Conservation (phyloP, 192 early-diverging fungal genomes). For the Jimgerdemannia lactiflua region DNA sequence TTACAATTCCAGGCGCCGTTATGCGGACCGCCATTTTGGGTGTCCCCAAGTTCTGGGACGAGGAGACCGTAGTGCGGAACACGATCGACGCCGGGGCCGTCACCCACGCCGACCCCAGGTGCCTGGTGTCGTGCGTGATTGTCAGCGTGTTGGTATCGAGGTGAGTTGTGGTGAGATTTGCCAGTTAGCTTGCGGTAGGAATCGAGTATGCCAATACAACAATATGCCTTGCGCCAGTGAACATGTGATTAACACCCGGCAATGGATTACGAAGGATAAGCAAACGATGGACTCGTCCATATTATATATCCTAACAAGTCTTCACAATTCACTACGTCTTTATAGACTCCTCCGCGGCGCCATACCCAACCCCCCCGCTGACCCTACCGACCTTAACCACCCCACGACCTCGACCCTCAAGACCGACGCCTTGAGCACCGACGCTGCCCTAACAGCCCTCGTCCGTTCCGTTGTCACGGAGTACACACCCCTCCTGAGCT, state of each 20-base stretch:
- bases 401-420: slow-evolving; percentile 7
- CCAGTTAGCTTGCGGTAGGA: too few relatives aligned
- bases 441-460: slow-evolving; percentile 15
- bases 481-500: slow-evolving; percentile 25
- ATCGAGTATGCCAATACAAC: too few relatives aligned
- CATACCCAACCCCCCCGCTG: neutral
- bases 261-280: too few relatives aligned
- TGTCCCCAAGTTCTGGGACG: slow-evolving; percentile 43
- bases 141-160: slow-evolving; percentile 33
- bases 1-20: slow-evolving; percentile 16
- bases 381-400: neutral
- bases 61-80: slow-evolving; percentile 31
- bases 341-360: slow-evolving; percentile 26
- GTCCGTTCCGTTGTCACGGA: slow-evolving; percentile 28
- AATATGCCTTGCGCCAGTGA: too few relatives aligned
- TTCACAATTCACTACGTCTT: too few relatives aligned
- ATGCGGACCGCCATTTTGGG: slow-evolving; percentile 40
- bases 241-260: too few relatives aligned
- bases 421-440: slow-evolving; percentile 15
- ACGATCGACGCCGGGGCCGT: slow-evolving; percentile 26
- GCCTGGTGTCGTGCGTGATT: slow-evolving; percentile 39
- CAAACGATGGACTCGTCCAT: too few relatives aligned
- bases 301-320: too few relatives aligned
- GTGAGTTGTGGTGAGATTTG: neutral
- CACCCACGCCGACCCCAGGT: slow-evolving; percentile 47